A percentile compares a stretch with the other conserved stretches of the same genome.
Conservation (phyloP, 768 basidiomycete species). For the Daedalea quercina region DNA sequence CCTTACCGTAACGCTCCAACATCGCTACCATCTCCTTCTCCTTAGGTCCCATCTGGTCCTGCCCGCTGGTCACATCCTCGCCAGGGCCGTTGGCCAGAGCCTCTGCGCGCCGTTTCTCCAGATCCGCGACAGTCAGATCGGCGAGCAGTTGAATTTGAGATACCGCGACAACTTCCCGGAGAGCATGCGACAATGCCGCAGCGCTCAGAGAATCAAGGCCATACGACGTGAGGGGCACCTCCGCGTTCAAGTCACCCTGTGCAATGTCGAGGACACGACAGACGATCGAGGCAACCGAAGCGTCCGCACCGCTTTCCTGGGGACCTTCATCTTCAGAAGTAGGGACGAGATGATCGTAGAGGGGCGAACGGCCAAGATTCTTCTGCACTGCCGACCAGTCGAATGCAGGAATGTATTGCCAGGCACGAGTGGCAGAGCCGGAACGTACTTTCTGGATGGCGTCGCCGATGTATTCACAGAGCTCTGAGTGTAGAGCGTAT, state of each 20-base stretch:
- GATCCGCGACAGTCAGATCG: constrained; percentile 25
- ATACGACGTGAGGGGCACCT: constrained; percentile 35
- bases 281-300: constrained; percentile 2
- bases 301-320: neutral
- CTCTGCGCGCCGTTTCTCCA: constrained; percentile 8
- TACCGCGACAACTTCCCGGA: constrained; percentile 24
- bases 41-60: neutral
- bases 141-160: constrained; percentile 32
- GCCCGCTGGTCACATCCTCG: neutral
- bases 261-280: constrained; percentile 25
- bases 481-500: constrained; percentile 9
- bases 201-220: constrained; percentile 38
- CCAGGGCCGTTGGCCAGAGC: neutral
- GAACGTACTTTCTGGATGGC: constrained; percentile 24
- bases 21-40: neutral
- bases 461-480: constrained; percentile 27
- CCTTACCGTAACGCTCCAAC: neutral
- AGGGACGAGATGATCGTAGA: constrained; percentile 19
- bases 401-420: constrained; percentile 28
- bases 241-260: constrained; percentile 26
- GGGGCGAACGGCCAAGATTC: constrained; percentile 14
- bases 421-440: constrained; percentile 6
- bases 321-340: neutral
- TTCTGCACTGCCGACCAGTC: constrained; percentile 23
- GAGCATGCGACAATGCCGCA: constrained; percentile 26